Base-by-base conservation (phyloP, 1,284 basidiomycete species). In the Coniferiporia sulphurascens region DNA sequence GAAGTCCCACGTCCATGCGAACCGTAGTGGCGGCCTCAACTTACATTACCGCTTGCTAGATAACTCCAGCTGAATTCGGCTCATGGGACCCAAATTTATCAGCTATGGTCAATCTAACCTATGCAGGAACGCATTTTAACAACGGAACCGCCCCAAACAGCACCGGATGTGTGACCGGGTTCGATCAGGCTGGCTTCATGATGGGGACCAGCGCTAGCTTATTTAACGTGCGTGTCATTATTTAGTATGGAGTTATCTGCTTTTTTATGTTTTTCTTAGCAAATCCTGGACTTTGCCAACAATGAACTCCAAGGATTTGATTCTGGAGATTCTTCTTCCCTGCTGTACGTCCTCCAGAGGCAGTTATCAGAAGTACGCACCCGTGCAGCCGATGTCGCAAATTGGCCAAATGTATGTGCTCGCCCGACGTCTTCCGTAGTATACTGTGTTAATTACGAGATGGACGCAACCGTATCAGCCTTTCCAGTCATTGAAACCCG, bases 51-150 rank as follows among this genome's bases (percentile, higher is more conserved):
- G 7, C 56, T 34, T 4, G 34, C 32, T 60, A 87, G 82, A 81
- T 87, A 19, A 79, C 83, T 0, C 86, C 85, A 3, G 69, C 81
- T 64, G 85, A 88, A 62, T 77, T 86, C 60, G 87, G 84, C 4
- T 87, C 85, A 1, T 89, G 78, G 72, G 87, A 89, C 66, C 84
- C 86, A 5, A 75, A 71, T 56, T 70, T 89, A 4, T 81, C 81
- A 41, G 80, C 83, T 0, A 85, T 83, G 68, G 75, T 82, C 66
- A 83, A 85, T 62, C 69, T 84, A 38, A 73, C 79, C 0, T 86
- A 81, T 65, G 75, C 76, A 6, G 87, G 87, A 10, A 88, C 87
- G 0, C 75, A 78, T 62, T 69, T 88, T 12, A 67, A 69, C 13
- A 77, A 84, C 59, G 82, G 83, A 6, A 68, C 71, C 59, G 77